Evolutionary conservation across 805 yeast species (phyloP).

Genomic region (Blastobotrys peoriensis): DNA sequence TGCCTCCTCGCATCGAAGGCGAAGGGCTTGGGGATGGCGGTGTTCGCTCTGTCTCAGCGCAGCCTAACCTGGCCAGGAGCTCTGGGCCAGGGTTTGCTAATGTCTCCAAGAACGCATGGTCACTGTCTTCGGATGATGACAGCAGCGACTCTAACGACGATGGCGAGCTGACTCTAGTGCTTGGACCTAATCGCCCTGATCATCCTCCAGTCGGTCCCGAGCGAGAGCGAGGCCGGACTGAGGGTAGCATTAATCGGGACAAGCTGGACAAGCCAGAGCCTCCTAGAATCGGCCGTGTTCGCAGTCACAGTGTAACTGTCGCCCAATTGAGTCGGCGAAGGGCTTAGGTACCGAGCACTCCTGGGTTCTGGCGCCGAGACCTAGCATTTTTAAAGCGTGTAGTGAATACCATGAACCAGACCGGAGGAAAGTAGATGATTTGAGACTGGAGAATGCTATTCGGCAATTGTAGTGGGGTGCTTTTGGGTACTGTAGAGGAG

Average conservation of each 20-base stretch:
- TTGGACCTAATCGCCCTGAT: conserved; percentile 14
- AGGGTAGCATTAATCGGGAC: no score
- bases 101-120: conserved; percentile 8
- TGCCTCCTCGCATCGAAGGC: background rate
- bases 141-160: conserved; percentile 16
- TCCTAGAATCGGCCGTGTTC: conserved; percentile 2
- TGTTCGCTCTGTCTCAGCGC: background rate
- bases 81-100: background rate
- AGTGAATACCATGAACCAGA: no score
- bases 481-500: no score
- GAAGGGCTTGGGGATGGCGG: background rate
- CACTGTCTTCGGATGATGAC: conserved; percentile 12
- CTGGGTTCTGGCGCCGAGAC: no score
- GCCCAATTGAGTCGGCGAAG: background rate
- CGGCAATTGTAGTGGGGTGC: no score
- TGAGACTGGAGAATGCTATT: no score
- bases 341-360: no score
- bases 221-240: no score
- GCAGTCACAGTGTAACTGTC: conserved; percentile 7
- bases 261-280: no score
- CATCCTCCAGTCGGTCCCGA: no score
- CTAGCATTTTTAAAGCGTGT: no score
- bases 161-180: conserved; percentile 22
- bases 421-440: no score
- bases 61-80: background rate